These are phyloP conservation scores for Acacia confusa DNA, from an alignment of 306 rosid genomes.

Conservation along the genomic window DNA sequence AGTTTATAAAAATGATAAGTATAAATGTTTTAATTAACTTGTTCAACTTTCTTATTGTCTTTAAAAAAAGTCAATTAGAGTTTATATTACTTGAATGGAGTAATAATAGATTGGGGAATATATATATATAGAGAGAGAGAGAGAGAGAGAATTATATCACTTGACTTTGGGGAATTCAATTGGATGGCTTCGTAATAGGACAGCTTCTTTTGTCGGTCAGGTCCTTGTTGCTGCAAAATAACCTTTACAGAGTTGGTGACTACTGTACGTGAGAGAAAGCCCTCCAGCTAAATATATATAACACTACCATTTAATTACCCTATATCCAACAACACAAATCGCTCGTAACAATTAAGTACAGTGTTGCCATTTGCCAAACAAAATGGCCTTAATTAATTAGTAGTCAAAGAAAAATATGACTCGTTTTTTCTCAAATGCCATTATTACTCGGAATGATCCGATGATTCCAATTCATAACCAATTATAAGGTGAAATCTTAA, in stretches of 20 bases:
- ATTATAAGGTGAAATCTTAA: neutral
- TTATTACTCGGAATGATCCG: slow-evolving; percentile 32
- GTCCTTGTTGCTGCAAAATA: slow-evolving; percentile 43
- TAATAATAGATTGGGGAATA: slow-evolving; percentile 3
- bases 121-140: neutral
- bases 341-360: neutral
- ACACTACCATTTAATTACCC: slow-evolving; percentile 7
- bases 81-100: neutral
- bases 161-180: slow-evolving; percentile 51
- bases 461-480: slow-evolving; percentile 31
- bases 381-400: slow-evolving; percentile 19
- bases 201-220: slow-evolving; percentile 45
- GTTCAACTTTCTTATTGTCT: no score
- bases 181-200: slow-evolving; percentile 40
- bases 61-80: no score
- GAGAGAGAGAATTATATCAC: slow-evolving; percentile 29
- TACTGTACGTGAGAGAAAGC: slow-evolving; percentile 29
- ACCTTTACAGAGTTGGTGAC: slow-evolving; percentile 27
- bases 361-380: slow-evolving; percentile 32
- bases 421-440: slow-evolving; percentile 24
- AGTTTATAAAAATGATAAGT: no score
- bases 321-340: slow-evolving; percentile 3
- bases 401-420: slow-evolving; percentile 9
- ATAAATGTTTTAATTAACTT: no score
- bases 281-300: neutral